Percentiles rank a stretch among this genome's conserved stretches.
Conservation (phyloP, 164 flowering plant genomes). For the Macadamia integrifolia region DNA sequence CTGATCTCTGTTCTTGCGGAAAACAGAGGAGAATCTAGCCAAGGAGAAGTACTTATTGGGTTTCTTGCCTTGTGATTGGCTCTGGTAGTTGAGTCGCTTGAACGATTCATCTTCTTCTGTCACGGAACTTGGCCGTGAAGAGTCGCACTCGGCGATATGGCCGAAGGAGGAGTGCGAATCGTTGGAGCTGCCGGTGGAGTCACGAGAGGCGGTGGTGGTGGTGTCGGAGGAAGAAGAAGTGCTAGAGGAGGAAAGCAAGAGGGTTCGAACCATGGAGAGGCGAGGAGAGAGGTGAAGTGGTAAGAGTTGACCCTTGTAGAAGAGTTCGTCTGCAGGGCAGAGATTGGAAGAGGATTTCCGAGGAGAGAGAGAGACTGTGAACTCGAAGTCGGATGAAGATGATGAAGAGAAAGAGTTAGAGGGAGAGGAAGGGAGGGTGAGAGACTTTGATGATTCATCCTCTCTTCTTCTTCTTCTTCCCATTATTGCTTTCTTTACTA, state of each 20-base stretch:
- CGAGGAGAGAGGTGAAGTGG: neutral
- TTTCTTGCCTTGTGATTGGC: conserved; percentile 20
- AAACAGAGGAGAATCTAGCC: conserved; percentile 68
- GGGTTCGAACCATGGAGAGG: conserved; percentile 1
- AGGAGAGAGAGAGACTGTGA: conserved; percentile 69
- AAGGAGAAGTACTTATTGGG: conserved; percentile 54
- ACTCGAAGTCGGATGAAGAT: conserved; percentile 87
- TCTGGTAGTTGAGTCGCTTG: conserved; percentile 17
- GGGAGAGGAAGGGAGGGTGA: conserved; percentile 58
- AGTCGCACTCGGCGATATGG: neutral
- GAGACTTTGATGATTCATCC: conserved; percentile 6
- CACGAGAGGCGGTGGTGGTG: neutral
- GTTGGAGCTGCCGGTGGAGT: conserved; percentile 2
- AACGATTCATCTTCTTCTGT: conserved; percentile 34
- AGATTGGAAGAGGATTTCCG: conserved; percentile 44
- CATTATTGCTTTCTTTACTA: neutral
- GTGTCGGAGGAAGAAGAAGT: neutral
- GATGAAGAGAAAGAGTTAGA: conserved; percentile 65
- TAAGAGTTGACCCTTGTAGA: neutral
- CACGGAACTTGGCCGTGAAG: neutral
- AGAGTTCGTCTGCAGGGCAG: conserved; percentile 49
- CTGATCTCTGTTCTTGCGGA: conserved; percentile 28
- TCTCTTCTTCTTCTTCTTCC: conserved; percentile 2
- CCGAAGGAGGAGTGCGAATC: neutral
- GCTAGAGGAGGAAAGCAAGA: neutral